Base-by-base conservation (phyloP, 164 flowering plant species). In the Stephania cephalantha region DNA sequence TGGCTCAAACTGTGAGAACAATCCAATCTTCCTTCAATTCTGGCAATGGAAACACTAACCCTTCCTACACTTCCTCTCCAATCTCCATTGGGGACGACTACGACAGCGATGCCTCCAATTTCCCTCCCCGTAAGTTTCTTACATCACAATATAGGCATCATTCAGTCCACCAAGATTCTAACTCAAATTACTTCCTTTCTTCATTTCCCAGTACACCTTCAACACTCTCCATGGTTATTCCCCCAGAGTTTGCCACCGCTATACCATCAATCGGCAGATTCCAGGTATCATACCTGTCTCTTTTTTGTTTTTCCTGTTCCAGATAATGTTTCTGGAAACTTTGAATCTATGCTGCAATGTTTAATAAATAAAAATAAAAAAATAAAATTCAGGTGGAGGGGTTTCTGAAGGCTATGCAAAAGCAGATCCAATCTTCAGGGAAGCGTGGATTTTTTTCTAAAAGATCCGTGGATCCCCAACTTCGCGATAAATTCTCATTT, bases 361-460 rank as follows among this genome's bases (percentile, higher is more conserved):
- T 63, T 4, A 2, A 2, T 35, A 35, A 35, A 35, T 0, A 35
- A 35, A 35, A 35, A 35, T 0, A 2, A 35, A 35, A 35, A 35
- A 35, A 35, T 0, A 35, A 35, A 35, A 35, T 0, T 53, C 71
- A 95, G 99, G 99, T 94, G 9, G 99, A 94, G 78, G 97, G 90
- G 10, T 96, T 96, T 79, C 73, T 92, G 75, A 92, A 88, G 81
- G 81, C 88, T 73, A 96, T 96, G 99, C 97, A 91, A 76, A 96
- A 96, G 74, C 99, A 94, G 79, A 91, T 93, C 71, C 88, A 90
- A 25, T 89, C 98, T 69, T 79, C 91, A 74, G 92, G 95, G 6
- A 96, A 86, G 76, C 97, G 98, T 74, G 88, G 99, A 0, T 94
- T 96, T 78, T 94, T 96, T 79, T 90, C 92, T 18, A 96, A 94